Evolutionary conservation across 805 yeast genomes (phyloP).

Genomic region (Kuraishia floccosa): DNA sequence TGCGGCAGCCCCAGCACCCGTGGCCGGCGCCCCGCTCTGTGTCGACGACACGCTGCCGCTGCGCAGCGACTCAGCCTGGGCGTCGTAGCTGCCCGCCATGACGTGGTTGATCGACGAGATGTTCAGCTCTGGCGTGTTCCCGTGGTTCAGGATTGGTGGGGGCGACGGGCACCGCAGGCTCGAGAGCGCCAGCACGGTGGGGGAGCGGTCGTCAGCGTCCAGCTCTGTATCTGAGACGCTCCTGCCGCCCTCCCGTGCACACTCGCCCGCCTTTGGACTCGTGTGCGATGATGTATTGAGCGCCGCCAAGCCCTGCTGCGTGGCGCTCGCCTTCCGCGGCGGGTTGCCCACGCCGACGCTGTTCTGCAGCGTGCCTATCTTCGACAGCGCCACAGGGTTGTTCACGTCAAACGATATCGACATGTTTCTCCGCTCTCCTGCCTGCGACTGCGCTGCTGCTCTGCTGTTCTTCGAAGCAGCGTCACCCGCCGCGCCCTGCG

Average conservation of each 20-base stretch:
- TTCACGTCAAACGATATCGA: constrained; percentile 1
- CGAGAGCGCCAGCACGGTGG: constrained; percentile 46
- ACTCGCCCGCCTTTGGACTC: background rate
- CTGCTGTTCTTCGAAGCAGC: no score
- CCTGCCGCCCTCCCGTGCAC: background rate
- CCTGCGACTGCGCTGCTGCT: no score
- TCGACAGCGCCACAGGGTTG: constrained; percentile 1
- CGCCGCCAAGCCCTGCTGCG: background rate
- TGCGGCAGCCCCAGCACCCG: constrained; percentile 29
- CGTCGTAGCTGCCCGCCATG: background rate
- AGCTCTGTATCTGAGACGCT: background rate
- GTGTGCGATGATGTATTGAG: background rate
- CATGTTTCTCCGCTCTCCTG: background rate
- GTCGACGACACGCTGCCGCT: background rate
- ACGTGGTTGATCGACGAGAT: background rate
- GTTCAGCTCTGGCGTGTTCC: background rate
- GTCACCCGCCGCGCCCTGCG: no score
- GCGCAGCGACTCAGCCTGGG: background rate
- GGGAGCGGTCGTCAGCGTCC: constrained; percentile 17
- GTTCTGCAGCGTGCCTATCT: background rate
- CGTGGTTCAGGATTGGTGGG: constrained; percentile 47
- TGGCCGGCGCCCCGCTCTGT: constrained; percentile 22
- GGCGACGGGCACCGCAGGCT: constrained; percentile 59
- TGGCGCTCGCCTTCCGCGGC: no score
- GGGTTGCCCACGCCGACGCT: background rate